A percentile compares a stretch with the other conserved stretches of the same genome.
phyloP scores from a whole-genome alignment of 2,329 filamentous ascomycete genomes.

The Fusarium pilosicola region DNA sequence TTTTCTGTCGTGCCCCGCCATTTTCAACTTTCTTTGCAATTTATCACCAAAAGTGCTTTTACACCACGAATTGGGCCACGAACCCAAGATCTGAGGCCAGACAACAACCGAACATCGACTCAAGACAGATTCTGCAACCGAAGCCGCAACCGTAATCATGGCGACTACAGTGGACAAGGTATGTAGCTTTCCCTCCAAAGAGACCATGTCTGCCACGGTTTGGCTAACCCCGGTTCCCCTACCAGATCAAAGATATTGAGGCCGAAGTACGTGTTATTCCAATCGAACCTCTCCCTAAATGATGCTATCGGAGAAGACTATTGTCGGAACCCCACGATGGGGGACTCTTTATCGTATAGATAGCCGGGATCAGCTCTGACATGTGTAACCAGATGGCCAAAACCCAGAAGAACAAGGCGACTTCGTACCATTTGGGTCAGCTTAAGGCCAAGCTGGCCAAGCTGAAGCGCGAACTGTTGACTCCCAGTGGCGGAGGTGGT shows the following conservation, averaged over 20 bases:
- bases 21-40: conserved; percentile 35
- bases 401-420: conserved; percentile 98
- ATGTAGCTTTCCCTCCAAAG: conserved; percentile 44
- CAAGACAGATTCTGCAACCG: conserved; percentile 18
- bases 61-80: conserved; percentile 28
- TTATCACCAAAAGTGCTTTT: conserved; percentile 39
- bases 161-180: conserved; percentile 98
- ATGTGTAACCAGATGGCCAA: conserved; percentile 77
- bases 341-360: not conserved
- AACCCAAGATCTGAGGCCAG: conserved; percentile 33
- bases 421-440: conserved; percentile 92
- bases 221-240: conserved; percentile 49
- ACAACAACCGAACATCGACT: conserved; percentile 17
- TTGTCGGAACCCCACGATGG: conserved; percentile 1
- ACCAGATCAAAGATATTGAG: conserved; percentile 95
- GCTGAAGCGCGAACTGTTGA: conserved; percentile 94
- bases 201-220: conserved; percentile 7
- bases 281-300: conserved; percentile 20
- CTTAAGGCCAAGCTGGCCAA: conserved; percentile 98
- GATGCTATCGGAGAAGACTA: conserved; percentile 13
- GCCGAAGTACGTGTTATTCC: conserved; percentile 74
- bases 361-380: conserved; percentile 28
- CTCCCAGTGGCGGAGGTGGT: conserved; percentile 83
- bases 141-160: conserved; percentile 67
- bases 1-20: conserved; percentile 54